Evolutionary conservation across 441 rosid species (phyloP), one percentile per base, ranked within the genome.

Genomic region (Codiaeum variegatum): DNA sequence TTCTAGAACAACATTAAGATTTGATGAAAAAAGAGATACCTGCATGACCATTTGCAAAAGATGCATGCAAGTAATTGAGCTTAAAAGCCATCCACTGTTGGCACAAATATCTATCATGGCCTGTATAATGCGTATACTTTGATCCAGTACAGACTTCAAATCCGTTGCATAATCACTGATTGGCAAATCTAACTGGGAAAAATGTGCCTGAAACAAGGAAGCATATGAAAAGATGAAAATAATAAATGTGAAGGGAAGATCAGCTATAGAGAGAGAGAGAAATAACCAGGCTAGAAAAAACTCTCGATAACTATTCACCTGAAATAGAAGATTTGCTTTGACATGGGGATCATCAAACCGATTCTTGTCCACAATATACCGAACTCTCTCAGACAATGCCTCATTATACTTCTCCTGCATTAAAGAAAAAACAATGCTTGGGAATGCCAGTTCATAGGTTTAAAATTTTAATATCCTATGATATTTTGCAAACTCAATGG

Each of bases 41-140:
- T 95, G 99, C 95, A 93, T 93, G 75, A 95, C 88, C 98, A 95
- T 95, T 87, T 95, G 99, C 88, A 95, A 69, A 76, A 93, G 97
- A 82, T 82, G 99, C 98, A 93, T 95, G 86, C 99, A 95, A 69
- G 88, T 82, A 64, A 95, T 79, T n/a, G 99, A 88, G 85, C 98
- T 90, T 63, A 89, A 79, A 81, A 95, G 97, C 99, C 99, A 95
- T 81, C 99, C 99, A 69, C 99, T 95, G 76, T 95, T 95, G 47
- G 97, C 98, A 66, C 99, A 95, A 75, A 92, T 88, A 82, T 95
- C 99, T 82, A 95, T 93, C 98, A 91, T 95, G 74, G 99, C 98
- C 80, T 95, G 99, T 79, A 93, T 88, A 81, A 95, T 90, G 66
- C 99, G 97, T 75, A 95, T 95, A 80, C 99, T 95, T 83, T 95